phyloP scores from a whole-genome alignment of 306 rosid genomes.

The Cucurbita argyrosperma region DNA sequence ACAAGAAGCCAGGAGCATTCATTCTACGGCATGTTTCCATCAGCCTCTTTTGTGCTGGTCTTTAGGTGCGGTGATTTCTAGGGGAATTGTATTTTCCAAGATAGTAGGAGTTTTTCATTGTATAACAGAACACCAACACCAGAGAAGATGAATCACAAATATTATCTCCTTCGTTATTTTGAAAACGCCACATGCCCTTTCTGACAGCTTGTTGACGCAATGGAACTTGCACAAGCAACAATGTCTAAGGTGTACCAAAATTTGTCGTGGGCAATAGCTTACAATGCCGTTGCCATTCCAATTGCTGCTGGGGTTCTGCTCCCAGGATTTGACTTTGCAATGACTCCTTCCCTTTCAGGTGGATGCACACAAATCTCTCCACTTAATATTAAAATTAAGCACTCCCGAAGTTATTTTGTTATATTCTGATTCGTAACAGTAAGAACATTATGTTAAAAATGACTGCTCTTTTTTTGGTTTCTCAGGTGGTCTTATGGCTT shows the following conservation, averaged over 20 bases:
- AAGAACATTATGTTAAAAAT: background rate
- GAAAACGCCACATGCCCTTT: background rate
- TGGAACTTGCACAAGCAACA: constrained; percentile 80
- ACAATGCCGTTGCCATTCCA: constrained; percentile 68
- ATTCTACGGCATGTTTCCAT: background rate
- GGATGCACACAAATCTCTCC: constrained; percentile 5
- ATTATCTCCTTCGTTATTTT: background rate
- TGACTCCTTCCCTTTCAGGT: constrained; percentile 99
- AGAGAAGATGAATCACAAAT: background rate
- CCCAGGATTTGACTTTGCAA: constrained; percentile 82
- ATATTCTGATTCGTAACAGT: background rate
- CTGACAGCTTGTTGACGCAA: constrained; percentile 74
- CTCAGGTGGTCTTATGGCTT: constrained; percentile 91
- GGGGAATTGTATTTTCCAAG: background rate
- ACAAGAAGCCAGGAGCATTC: background rate
- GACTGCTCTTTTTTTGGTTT: constrained; percentile 11
- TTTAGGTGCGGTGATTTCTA: background rate
- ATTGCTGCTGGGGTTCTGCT: constrained; percentile 83
- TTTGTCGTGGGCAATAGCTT: constrained; percentile 89
- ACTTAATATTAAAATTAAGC: background rate
- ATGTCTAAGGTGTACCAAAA: constrained; percentile 90
- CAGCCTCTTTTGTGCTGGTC: background rate
- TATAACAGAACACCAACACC: background rate
- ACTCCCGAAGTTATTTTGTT: background rate
- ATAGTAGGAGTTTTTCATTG: background rate